Evolutionary conservation across 2,329 filamentous ascomycete genomes (phyloP), one percentile per base, ranked within the genome.

Genomic region (Diaporthe batatas): DNA sequence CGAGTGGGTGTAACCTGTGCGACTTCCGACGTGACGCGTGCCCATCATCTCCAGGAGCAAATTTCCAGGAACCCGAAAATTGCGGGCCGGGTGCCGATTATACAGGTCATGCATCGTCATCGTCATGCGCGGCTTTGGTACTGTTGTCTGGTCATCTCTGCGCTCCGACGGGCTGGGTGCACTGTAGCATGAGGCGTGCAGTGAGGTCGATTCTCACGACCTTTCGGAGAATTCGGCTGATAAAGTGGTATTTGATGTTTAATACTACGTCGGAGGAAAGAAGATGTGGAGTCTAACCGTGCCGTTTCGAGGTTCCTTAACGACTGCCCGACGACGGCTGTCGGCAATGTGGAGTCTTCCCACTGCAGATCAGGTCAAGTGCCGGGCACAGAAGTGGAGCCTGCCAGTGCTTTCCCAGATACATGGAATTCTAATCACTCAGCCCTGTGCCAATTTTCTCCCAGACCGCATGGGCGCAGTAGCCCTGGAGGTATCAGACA

Each of bases 1-100:
- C 49, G 59, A 42, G 44, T 29, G 29, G 59, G 2, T 34, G 59
- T 18, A 16, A n/a, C 21, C 36, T 65, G 44, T 65, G 62, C 62
- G 44, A 65, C 62, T 65, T 39, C 62, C 62, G 44, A 65, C 10
- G 44, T 65, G 62, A 65, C 44, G 62, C 62, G 62, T 65, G 42
- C 59, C 59, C 59, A 23, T 65, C 62, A 36, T 65, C 44, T 36
- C 62, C 62, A 65, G 44, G 62, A 65, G 44, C 62, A 65, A 65
- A 65, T 65, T 65, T 51, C 29, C 21, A 51, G 44, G 36, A 25
- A 49, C 21, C 29, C 42, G 44, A 65, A 65, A 65, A 51, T n/a
- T 51, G 62, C 62, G 62, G 62, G 62, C 44, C 62, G 62, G 14
- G 18, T 21, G 36, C 36, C 10, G 36, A 39, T 39, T 39, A 12